These are phyloP conservation scores for Ascochyta pisi DNA, from an alignment of 2,329 filamentous ascomycete genomes.

Conservation along the genomic window DNA sequence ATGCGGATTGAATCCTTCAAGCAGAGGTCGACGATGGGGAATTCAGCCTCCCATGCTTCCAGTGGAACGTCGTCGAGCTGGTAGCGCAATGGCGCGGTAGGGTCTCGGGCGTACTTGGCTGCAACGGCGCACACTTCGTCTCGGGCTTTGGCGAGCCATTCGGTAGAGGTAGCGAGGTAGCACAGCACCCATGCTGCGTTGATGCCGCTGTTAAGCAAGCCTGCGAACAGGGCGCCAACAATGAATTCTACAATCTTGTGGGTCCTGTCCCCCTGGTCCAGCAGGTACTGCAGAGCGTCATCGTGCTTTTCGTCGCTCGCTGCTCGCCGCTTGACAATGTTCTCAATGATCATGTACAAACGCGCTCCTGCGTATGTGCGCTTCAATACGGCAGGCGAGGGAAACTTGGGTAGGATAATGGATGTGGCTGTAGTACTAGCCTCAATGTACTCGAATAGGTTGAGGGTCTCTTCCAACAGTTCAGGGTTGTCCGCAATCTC, in stretches of 20 bases:
- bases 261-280: constrained; percentile 59
- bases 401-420: constrained; percentile 63
- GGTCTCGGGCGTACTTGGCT: constrained; percentile 51
- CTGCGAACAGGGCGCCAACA: constrained; percentile 62
- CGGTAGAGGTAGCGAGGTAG: constrained; percentile 44
- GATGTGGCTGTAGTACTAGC: constrained; percentile 50
- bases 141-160: constrained; percentile 56
- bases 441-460: constrained; percentile 58
- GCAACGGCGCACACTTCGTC: constrained; percentile 58
- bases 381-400: constrained; percentile 53
- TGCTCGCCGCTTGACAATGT: constrained; percentile 56
- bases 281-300: constrained; percentile 61
- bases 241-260: constrained; percentile 57
- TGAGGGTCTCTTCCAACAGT: constrained; percentile 53
- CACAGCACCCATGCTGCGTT: constrained; percentile 59
- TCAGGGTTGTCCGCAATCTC: constrained; percentile 60
- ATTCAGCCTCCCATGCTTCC: constrained; percentile 63
- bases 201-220: constrained; percentile 64
- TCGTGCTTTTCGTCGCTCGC: constrained; percentile 52
- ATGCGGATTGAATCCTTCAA: constrained; percentile 63
- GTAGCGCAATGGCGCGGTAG: constrained; percentile 43
- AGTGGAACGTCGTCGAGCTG: constrained; percentile 55
- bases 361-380: constrained; percentile 55
- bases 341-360: constrained; percentile 59
- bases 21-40: constrained; percentile 60